Conservation (phyloP, 192 early-diverging fungal species). For the Backusella liffmaniae region DNA sequence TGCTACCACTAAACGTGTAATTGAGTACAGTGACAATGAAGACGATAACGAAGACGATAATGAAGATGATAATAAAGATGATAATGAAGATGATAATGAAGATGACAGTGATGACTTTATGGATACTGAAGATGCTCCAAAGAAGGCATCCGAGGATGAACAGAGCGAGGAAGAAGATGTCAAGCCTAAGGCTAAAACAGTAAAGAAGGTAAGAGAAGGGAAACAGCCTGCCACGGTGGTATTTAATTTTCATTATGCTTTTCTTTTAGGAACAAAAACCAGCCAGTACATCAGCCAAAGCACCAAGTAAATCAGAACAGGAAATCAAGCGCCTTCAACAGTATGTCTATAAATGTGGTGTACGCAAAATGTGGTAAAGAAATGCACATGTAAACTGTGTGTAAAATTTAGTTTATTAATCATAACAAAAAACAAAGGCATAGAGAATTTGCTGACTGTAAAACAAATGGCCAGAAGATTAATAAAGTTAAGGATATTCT, state of each 20-base stretch:
- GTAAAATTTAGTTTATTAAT: neutral
- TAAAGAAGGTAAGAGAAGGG: neutral
- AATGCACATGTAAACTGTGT: neutral
- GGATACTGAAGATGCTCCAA: neutral
- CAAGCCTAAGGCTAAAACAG: neutral
- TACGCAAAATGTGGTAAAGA: conserved; percentile 10
- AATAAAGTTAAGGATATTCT: conserved; percentile 44
- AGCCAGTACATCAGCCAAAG: neutral
- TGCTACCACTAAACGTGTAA: neutral
- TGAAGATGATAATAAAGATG: neutral
- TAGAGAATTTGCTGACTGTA: conserved; percentile 43
- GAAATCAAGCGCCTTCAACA: conserved; percentile 14
- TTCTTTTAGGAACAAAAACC: neutral
- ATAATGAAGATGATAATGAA: neutral
- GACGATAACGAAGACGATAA: neutral
- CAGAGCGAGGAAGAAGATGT: neutral
- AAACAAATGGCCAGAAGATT: conserved; percentile 42
- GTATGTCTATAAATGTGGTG: conserved; percentile 15
- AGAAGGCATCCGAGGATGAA: neutral
- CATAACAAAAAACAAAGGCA: neutral
- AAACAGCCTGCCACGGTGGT: neutral
- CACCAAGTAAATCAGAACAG: neutral
- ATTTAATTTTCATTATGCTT: neutral
- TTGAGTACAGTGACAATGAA: neutral
- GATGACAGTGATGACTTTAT: neutral